Evolutionary conservation across 2,329 filamentous ascomycete species (phyloP).

Genomic region (Alternaria tenuissima): DNA sequence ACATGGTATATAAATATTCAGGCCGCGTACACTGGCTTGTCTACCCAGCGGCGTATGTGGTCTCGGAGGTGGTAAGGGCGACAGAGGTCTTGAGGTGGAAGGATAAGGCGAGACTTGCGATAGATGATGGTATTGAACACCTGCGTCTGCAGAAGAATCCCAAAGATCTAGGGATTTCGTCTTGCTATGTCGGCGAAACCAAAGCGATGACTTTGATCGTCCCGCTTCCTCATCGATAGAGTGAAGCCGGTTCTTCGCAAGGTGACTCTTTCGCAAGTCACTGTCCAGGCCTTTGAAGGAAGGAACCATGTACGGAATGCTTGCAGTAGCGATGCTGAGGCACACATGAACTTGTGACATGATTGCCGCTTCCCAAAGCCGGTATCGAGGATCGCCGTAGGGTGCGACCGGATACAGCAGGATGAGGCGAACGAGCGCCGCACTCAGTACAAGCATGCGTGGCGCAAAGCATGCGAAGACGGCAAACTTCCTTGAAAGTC

Average conservation of each 20-base stretch:
- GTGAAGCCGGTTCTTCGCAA: constrained; percentile 19
- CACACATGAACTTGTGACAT: constrained; percentile 41
- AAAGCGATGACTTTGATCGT: constrained; percentile 17
- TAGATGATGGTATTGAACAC: constrained; percentile 23
- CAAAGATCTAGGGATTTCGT: constrained; percentile 16
- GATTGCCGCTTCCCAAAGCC: constrained; percentile 41
- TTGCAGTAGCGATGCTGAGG: constrained; percentile 42
- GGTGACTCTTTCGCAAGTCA: constrained; percentile 24
- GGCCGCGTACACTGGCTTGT: constrained; percentile 29
- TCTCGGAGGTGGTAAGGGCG: constrained; percentile 28
- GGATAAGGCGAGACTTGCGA: constrained; percentile 34
- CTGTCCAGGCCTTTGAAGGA: constrained; percentile 36
- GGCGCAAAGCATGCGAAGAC: constrained; percentile 46
- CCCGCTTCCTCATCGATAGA: constrained; percentile 14
- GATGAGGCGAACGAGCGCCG: constrained; percentile 39
- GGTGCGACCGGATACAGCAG: constrained; percentile 42
- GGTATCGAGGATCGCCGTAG: constrained; percentile 33
- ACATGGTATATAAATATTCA: constrained; percentile 35
- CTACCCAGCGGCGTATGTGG: constrained; percentile 22
- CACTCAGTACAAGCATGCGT: constrained; percentile 37
- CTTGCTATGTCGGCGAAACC: constrained; percentile 25
- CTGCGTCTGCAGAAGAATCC: constrained; percentile 19
- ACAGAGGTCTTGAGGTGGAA: constrained; percentile 27
- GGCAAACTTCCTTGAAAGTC: constrained; percentile 33
- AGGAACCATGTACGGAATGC: constrained; percentile 45